Percentiles rank a stretch among this genome's conserved stretches.
phyloP scores from a whole-genome alignment of 176 grass and related monocot genomes.

The Paspalum vaginatum region DNA sequence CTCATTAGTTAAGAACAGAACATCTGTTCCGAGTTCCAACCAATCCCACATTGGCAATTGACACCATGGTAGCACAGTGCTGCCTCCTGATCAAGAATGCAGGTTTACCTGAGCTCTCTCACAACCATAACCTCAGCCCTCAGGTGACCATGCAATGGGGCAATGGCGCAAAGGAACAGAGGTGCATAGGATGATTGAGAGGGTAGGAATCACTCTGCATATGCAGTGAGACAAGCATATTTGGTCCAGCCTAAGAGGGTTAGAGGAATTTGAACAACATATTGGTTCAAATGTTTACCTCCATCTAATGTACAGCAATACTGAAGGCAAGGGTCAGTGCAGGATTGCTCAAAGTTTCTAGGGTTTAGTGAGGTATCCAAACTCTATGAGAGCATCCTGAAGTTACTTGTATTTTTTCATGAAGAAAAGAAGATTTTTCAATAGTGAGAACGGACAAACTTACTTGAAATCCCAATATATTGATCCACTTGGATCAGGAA shows the following conservation, averaged over 20 bases:
- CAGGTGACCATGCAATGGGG: background rate
- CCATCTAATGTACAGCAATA: background rate
- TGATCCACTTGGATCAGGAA: slow-evolving; percentile 84
- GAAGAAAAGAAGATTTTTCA: slow-evolving; percentile 1
- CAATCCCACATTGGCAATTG: background rate
- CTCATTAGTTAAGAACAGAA: background rate
- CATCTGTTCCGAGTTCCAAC: background rate
- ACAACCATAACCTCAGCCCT: background rate
- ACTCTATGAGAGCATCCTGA: background rate
- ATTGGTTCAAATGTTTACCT: background rate
- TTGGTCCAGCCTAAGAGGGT: background rate
- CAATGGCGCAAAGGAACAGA: background rate
- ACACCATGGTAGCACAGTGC: background rate
- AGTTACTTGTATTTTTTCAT: slow-evolving; percentile 15
- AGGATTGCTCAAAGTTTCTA: slow-evolving; percentile 19
- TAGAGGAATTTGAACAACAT: slow-evolving; percentile 1
- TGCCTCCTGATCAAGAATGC: background rate
- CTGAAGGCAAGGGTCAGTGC: background rate
- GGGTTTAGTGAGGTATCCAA: slow-evolving; percentile 22
- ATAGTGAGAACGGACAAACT: slow-evolving; percentile 37
- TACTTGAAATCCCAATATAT: slow-evolving; percentile 99
- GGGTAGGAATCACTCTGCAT: slow-evolving; percentile 7
- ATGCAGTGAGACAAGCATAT: background rate
- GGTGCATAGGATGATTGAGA: background rate
- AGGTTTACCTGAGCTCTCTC: background rate